phyloP scores from a whole-genome alignment of 805 yeast species.

The Metschnikowia corniflorae region DNA sequence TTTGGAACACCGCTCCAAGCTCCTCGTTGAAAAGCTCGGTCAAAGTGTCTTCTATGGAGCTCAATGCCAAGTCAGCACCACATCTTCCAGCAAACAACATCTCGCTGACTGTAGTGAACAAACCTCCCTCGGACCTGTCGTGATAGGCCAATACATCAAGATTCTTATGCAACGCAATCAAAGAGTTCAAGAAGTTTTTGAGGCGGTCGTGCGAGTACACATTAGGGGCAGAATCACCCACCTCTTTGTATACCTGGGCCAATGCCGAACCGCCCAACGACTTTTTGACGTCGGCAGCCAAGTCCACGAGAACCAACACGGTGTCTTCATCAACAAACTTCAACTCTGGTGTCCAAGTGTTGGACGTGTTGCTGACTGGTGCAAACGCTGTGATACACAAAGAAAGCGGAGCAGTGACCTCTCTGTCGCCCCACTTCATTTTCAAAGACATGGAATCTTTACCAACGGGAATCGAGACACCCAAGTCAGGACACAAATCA shows the following conservation, averaged over 20 bases:
- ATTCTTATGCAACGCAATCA: conserved; percentile 66
- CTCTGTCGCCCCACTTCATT: conserved; percentile 93
- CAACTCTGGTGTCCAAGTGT: conserved; percentile 93
- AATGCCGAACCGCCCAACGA: conserved; percentile 91
- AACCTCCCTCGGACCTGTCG: conserved; percentile 96
- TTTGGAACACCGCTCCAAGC: conserved; percentile 94
- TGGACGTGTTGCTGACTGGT: conserved; percentile 77
- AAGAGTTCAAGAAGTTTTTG: conserved; percentile 66
- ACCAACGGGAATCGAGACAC: conserved; percentile 93
- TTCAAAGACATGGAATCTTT: conserved; percentile 99
- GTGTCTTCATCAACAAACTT: conserved; percentile 49
- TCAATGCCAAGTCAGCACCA: conserved; percentile 62
- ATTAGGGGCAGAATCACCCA: conserved; percentile 80
- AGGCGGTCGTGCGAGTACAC: conserved; percentile 66
- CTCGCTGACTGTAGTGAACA: conserved; percentile 77
- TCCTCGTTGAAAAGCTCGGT: conserved; percentile 83
- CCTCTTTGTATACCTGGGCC: conserved; percentile 87
- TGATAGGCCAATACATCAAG: conserved; percentile 82
- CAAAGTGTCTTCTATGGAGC: conserved; percentile 41
- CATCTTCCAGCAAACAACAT: conserved; percentile 97
- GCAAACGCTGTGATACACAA: conserved; percentile 88
- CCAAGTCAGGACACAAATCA: conserved; percentile 91
- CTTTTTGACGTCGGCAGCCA: conserved; percentile 51
- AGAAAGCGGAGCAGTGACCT: conserved; percentile 94
- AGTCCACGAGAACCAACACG: conserved; percentile 73